phyloP scores from a whole-genome alignment of 2,329 filamentous ascomycete genomes.

The Diaporthe eres region DNA sequence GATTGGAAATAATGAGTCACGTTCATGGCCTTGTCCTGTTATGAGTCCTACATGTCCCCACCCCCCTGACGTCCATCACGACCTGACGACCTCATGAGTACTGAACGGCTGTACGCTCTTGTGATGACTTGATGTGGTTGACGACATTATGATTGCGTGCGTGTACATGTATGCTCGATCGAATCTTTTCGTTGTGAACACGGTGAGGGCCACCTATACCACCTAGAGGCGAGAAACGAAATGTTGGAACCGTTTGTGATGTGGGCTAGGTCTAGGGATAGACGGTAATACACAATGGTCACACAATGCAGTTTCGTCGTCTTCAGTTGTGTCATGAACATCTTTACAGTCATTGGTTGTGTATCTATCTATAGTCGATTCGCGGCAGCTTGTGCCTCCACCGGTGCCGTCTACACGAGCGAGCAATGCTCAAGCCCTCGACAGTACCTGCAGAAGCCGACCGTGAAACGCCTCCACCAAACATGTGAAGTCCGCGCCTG shows the following conservation, averaged over 20 bases:
- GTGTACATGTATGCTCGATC: not conserved
- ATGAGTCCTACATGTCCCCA: slow-evolving; percentile 2
- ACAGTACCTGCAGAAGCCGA: not conserved
- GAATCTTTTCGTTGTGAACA: not conserved
- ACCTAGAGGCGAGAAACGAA: not conserved
- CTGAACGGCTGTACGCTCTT: not conserved
- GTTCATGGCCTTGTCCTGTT: slow-evolving; percentile 17
- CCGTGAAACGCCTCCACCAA: not conserved
- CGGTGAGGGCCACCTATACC: not conserved
- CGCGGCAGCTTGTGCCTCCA: not conserved
- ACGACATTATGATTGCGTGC: not conserved
- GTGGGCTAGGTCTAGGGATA: not conserved
- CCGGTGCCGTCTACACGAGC: not conserved
- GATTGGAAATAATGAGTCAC: slow-evolving; percentile 14
- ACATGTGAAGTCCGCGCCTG: not conserved
- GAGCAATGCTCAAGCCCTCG: not conserved
- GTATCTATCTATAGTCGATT: not conserved
- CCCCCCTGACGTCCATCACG: not conserved
- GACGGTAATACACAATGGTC: not conserved
- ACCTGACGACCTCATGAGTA: not conserved
- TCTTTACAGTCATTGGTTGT: not conserved
- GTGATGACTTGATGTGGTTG: slow-evolving; percentile 21
- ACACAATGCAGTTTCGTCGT: not conserved
- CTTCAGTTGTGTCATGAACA: not conserved
- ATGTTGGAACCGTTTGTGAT: not conserved